phyloP scores from a whole-genome alignment of 2,329 filamentous ascomycete species.

The Myriosclerotinia duriaeana region DNA sequence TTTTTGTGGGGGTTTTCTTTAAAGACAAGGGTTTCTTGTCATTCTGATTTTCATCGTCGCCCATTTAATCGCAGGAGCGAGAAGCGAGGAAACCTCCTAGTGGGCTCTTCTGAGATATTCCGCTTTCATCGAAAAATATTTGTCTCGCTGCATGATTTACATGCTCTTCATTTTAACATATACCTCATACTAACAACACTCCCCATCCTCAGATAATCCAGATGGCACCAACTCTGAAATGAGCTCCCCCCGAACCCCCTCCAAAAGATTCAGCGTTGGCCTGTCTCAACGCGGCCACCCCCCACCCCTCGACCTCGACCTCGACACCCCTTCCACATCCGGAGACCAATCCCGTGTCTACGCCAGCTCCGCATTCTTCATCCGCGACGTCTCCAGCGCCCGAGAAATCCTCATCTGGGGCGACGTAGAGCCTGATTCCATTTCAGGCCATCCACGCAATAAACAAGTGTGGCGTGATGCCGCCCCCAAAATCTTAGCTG shows the following conservation, averaged over 20 bases:
- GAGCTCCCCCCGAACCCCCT: no score
- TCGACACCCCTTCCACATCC: neutral
- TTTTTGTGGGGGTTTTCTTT: neutral
- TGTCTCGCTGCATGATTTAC: neutral
- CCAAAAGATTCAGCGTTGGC: neutral
- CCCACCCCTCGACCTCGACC: neutral
- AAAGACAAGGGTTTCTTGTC: neutral
- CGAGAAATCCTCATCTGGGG: slow-evolving; percentile 90
- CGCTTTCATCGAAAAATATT: neutral
- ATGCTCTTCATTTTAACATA: neutral
- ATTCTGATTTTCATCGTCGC: no score
- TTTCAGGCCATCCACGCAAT: slow-evolving; percentile 81
- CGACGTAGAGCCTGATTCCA: slow-evolving; percentile 87
- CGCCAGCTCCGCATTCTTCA: slow-evolving; percentile 91
- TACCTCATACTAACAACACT: neutral
- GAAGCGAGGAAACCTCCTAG: no score
- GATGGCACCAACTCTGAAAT: neutral
- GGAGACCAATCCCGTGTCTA: slow-evolving; percentile 57
- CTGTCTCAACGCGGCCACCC: neutral
- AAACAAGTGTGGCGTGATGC: slow-evolving; percentile 83
- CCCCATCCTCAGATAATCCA: neutral
- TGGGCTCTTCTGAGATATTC: neutral
- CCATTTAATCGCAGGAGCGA: no score
- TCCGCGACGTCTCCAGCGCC: slow-evolving; percentile 69
- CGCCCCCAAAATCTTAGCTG: slow-evolving; percentile 75